Evolutionary conservation across 2,329 filamentous ascomycete species (phyloP), one percentile per base, ranked within the genome.

Genomic region (Colletotrichum tabaci): DNA sequence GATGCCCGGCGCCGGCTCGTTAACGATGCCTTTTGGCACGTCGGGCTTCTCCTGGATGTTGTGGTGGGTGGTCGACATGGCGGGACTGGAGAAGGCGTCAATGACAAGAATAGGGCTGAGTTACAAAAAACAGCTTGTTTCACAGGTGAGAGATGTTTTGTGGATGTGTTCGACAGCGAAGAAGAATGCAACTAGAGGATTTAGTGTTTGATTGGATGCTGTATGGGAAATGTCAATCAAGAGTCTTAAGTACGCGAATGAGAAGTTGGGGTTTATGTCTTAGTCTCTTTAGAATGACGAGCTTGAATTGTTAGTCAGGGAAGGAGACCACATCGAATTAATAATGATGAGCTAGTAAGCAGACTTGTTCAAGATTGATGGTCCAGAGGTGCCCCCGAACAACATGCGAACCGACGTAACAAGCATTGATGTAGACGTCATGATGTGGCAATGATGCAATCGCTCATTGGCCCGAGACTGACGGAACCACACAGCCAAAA

Each of bases 31-130:
- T 3, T 30, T 7, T 8, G 21, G 56, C 15, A 23, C 30, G 8
- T 60, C 56, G 3, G 56, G 8, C 40, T 46, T 58, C 56, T 44
- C 8, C 6, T 58, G 56, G 40, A 58, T n/a, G 40, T 58, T 58
- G 40, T 58, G 56, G 5, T 58, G 56, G 5, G 56, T 58, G 3
- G 40, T 46, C 40, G 56, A 60, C 56, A 60, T 60, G 15, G 38
- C 9, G 56, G 1, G 16, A 1, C 9, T 35, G 30, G 30, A 35
- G 30, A 35, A 9, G 30, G 30, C 30, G 7, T 35, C 8, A 35
- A 9, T 9, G 9, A 8, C 30, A 2, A 35, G 30, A 35, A 1
- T 9, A 35, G 30, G 8, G 30, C 30, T 30, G 26, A 4, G 26
- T 26, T 4, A 26, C 3, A 3, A 30, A 6, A 2, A 30, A 6